Evolutionary conservation across 2,329 filamentous ascomycete species (phyloP).

Genomic region (Fusarium sarcochroum): DNA sequence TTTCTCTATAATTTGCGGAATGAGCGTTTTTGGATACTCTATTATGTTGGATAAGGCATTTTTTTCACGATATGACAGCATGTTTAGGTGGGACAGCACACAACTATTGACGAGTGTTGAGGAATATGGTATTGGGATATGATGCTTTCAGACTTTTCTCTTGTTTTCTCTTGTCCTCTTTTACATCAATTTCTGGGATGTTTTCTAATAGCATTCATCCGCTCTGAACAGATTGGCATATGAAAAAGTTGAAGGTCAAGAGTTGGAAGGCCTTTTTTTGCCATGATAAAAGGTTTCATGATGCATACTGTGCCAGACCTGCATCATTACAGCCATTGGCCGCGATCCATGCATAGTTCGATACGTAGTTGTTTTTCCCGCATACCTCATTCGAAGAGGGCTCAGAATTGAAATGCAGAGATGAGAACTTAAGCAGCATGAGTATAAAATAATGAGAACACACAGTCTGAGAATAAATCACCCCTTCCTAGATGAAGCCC

Average conservation of each 20-base stretch:
- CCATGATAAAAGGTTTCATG: neutral
- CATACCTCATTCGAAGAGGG: neutral
- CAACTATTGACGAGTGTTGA: conserved; percentile 20
- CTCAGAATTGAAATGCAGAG: neutral
- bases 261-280: neutral
- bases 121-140: conserved; percentile 17
- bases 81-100: conserved; percentile 46
- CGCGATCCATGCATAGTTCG: neutral
- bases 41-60: conserved; percentile 13
- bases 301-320: neutral
- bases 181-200: neutral
- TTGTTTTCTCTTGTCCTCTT: conserved; percentile 1
- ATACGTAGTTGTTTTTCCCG: neutral
- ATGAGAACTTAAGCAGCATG: too few species aligned
- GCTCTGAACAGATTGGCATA: neutral
- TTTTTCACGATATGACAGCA: conserved; percentile 22
- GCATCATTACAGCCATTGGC: neutral
- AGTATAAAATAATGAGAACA: conserved; percentile 1
- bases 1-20: neutral
- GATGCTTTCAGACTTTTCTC: conserved; percentile 7
- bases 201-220: neutral
- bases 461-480: neutral
- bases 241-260: neutral
- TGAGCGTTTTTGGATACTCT: conserved; percentile 8
- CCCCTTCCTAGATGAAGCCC: neutral